A percentile compares a stretch with the other conserved stretches of the same genome.
These are phyloP conservation scores for Lasiodiplodia hormozganensis DNA, from an alignment of 2,329 filamentous ascomycete species.

Conservation along the genomic window DNA sequence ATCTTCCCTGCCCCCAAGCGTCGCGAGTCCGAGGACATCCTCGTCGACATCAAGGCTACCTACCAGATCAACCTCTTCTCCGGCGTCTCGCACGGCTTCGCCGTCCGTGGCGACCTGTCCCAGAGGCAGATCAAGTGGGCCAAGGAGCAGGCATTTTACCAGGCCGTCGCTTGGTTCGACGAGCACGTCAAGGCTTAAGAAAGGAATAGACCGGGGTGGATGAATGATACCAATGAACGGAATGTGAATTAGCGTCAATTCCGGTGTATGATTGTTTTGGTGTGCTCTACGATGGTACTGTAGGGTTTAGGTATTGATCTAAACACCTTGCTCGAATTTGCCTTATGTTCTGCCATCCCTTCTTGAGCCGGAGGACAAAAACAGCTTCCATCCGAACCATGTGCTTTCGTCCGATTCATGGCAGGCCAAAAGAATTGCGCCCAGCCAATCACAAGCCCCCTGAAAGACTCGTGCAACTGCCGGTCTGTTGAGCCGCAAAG, in stretches of 20 bases:
- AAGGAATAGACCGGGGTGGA: background rate
- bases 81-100: constrained; percentile 76
- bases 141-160: constrained; percentile 81
- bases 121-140: constrained; percentile 68
- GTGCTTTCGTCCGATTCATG: background rate
- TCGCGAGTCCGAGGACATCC: constrained; percentile 64
- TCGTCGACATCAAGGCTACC: constrained; percentile 59
- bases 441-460: background rate
- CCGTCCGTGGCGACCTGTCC: constrained; percentile 69
- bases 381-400: too few relatives aligned
- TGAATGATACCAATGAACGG: constrained; percentile 7
- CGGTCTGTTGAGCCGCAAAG: background rate
- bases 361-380: too few relatives aligned
- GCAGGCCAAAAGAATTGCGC: background rate
- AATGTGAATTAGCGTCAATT: background rate
- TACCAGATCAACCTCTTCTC: constrained; percentile 83
- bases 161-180: constrained; percentile 81
- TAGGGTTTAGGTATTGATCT: too few relatives aligned
- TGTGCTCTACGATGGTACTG: too few relatives aligned
- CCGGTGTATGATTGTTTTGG: background rate
- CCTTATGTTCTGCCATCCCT: too few relatives aligned
- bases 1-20: constrained; percentile 66
- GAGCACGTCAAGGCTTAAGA: constrained; percentile 58
- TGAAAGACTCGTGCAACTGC: background rate
- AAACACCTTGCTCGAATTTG: too few relatives aligned